These are phyloP conservation scores for Aphanoascus verrucosus DNA, from an alignment of 2,329 filamentous ascomycete species.

Conservation along the genomic window DNA sequence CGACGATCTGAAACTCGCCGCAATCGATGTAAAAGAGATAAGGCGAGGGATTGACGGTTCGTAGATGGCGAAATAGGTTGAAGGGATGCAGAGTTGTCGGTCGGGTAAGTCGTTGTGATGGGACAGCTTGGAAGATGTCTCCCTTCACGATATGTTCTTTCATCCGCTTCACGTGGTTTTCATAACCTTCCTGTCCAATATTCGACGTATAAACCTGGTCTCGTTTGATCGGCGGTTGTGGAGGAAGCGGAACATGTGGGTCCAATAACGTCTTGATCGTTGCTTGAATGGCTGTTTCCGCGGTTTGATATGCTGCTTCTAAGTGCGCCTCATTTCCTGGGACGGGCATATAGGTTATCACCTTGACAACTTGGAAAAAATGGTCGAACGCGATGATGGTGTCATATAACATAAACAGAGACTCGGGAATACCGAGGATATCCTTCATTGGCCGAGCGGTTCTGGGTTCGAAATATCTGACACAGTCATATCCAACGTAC, in stretches of 20 bases:
- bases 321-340: constrained; percentile 50
- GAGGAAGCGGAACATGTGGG: constrained; percentile 65
- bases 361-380: constrained; percentile 84
- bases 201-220: constrained; percentile 81
- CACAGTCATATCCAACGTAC: constrained; percentile 95
- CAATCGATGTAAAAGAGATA: constrained; percentile 97
- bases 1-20: constrained; percentile 84
- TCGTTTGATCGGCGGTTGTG: constrained; percentile 59
- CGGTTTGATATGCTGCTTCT: constrained; percentile 58
- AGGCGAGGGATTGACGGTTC: constrained; percentile 93
- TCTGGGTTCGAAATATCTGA: constrained; percentile 95
- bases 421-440: constrained; percentile 78
- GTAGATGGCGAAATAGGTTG: constrained; percentile 92
- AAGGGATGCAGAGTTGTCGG: constrained; percentile 89
- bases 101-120: constrained; percentile 81
- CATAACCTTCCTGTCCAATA: constrained; percentile 79
- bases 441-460: constrained; percentile 85
- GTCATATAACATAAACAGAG: constrained; percentile 92
- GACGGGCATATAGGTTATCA: constrained; percentile 80
- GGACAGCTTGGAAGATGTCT: constrained; percentile 96
- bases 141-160: constrained; percentile 86
- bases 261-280: constrained; percentile 62
- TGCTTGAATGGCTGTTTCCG: constrained; percentile 51
- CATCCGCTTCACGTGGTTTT: constrained; percentile 70
- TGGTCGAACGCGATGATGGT: constrained; percentile 91